Evolutionary conservation across 2,329 filamentous ascomycete species (phyloP).

Genomic region (Penicillium brevicompactum): DNA sequence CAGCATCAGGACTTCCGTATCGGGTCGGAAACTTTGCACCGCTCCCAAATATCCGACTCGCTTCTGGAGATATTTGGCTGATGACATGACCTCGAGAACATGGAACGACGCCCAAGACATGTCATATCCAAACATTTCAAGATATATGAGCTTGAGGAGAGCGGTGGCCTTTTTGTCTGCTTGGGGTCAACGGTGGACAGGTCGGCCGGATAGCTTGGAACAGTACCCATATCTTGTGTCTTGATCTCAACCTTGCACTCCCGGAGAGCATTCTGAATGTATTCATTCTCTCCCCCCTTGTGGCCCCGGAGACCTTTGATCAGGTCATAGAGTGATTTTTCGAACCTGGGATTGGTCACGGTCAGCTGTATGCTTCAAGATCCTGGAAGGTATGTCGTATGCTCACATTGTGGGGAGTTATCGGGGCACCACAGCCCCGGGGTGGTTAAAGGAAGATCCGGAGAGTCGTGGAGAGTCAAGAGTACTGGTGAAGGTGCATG

Average conservation of each 20-base stretch:
- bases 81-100: slow-evolving; percentile 98
- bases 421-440: background rate
- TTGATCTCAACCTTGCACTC: slow-evolving; percentile 94
- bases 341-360: slow-evolving; percentile 68
- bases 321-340: slow-evolving; percentile 98
- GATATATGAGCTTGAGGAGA: slow-evolving; percentile 90
- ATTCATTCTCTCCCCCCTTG: slow-evolving; percentile 92
- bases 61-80: slow-evolving; percentile 91
- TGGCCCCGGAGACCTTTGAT: slow-evolving; percentile 94
- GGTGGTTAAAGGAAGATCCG: too few relatives aligned
- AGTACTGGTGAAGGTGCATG: background rate
- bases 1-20: slow-evolving; percentile 96
- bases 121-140: slow-evolving; percentile 98
- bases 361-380: background rate
- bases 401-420: slow-evolving; percentile 1
- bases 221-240: slow-evolving; percentile 82
- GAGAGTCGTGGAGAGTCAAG: background rate
- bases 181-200: slow-evolving; percentile 13
- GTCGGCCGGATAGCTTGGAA: slow-evolving; percentile 5
- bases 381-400: background rate
- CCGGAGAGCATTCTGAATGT: slow-evolving; percentile 88
- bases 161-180: slow-evolving; percentile 93
- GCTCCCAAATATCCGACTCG: slow-evolving; percentile 92
- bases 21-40: slow-evolving; percentile 91
- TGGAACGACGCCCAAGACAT: slow-evolving; percentile 99